phyloP scores from a whole-genome alignment of 1,284 basidiomycete species.

The Cutaneotrichosporon sp. region DNA sequence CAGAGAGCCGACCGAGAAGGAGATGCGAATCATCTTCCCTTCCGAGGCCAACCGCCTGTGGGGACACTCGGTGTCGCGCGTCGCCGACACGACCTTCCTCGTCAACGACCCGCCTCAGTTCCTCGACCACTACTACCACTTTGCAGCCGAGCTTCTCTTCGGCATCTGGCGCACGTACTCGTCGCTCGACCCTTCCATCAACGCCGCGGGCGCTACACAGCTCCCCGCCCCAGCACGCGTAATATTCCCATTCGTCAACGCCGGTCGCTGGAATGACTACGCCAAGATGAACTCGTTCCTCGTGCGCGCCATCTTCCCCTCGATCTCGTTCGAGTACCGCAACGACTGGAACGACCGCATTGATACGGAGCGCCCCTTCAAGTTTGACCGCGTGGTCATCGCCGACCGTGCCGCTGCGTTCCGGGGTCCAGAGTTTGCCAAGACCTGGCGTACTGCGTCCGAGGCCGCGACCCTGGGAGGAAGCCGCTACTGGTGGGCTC shows the following conservation, averaged over 20 bases:
- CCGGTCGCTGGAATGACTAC: constrained; percentile 81
- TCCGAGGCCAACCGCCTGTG: constrained; percentile 68
- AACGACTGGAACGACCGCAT: constrained; percentile 62
- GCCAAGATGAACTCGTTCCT: constrained; percentile 68
- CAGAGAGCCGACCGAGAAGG: constrained; percentile 67
- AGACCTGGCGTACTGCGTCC: constrained; percentile 71
- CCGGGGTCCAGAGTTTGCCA: constrained; percentile 65
- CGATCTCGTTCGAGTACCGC: constrained; percentile 61
- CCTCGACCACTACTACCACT: constrained; percentile 60
- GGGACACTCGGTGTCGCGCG: constrained; percentile 56
- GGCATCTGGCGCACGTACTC: constrained; percentile 86
- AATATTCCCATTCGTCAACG: constrained; percentile 70
- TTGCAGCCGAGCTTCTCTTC: constrained; percentile 85
- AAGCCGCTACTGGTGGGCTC: constrained; percentile 76
- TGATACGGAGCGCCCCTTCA: constrained; percentile 66
- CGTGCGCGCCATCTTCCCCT: constrained; percentile 72
- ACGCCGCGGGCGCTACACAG: constrained; percentile 61
- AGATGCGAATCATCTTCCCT: constrained; percentile 72
- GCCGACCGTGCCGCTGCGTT: constrained; percentile 80
- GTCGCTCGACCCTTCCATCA: constrained; percentile 70
- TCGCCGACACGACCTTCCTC: constrained; percentile 55
- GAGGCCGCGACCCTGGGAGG: constrained; percentile 72
- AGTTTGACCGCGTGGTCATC: constrained; percentile 79
- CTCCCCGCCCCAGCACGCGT: constrained; percentile 72
- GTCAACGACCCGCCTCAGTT: constrained; percentile 83